These are phyloP conservation scores for Bipolaris victoriae DNA, from an alignment of 2,329 filamentous ascomycete genomes.

Conservation along the genomic window DNA sequence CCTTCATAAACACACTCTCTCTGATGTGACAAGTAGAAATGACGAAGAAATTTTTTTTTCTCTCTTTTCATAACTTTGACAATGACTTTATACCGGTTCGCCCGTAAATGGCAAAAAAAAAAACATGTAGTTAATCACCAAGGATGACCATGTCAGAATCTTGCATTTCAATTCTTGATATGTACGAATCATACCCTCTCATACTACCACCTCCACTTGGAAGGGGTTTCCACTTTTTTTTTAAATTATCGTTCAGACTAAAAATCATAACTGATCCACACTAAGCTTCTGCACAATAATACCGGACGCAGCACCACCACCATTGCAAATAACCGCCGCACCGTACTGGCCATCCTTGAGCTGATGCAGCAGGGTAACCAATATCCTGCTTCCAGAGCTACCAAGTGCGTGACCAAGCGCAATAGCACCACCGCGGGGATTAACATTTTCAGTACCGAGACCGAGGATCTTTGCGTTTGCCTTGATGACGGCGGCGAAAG, in stretches of 20 bases:
- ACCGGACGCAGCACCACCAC: slow-evolving; percentile 88
- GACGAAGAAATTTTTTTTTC: too few relatives aligned
- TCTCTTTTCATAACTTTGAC: too few relatives aligned
- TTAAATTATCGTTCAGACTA: background rate
- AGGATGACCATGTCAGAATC: too few relatives aligned
- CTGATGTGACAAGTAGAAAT: too few relatives aligned
- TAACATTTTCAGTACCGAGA: slow-evolving; percentile 79
- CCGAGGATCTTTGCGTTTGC: slow-evolving; percentile 93
- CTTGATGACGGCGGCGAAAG: slow-evolving; percentile 93
- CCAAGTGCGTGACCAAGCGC: slow-evolving; percentile 90
- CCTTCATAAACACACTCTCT: too few relatives aligned
- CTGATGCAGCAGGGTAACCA: slow-evolving; percentile 90
- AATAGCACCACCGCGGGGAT: slow-evolving; percentile 89
- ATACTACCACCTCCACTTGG: too few relatives aligned
- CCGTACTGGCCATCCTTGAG: slow-evolving; percentile 92
- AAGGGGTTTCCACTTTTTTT: too few relatives aligned
- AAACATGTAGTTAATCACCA: too few relatives aligned
- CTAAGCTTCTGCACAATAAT: slow-evolving; percentile 83
- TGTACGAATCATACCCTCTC: too few relatives aligned
- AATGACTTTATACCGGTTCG: too few relatives aligned
- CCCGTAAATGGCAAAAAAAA: too few relatives aligned
- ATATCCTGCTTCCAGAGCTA: slow-evolving; percentile 89
- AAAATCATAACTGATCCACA: slow-evolving; percentile 28
- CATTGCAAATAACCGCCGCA: slow-evolving; percentile 95
- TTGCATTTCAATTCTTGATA: too few relatives aligned